Evolutionary conservation across 139 green algal species (phyloP), one percentile per base, ranked within the genome.

Genomic region (Chlorella sorokiniana): DNA sequence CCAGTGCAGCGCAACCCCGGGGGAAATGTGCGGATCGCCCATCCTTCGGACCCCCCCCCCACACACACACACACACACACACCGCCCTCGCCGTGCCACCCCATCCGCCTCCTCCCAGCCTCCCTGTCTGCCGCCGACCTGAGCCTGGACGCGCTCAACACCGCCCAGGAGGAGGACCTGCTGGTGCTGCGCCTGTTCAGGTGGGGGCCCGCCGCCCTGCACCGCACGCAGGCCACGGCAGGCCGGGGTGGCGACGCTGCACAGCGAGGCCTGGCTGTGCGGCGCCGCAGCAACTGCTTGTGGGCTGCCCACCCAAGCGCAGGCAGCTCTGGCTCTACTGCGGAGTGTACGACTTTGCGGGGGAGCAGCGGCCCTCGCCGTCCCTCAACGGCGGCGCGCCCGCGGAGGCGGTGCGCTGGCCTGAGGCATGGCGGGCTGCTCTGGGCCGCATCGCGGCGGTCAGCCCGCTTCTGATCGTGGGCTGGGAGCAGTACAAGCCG

Each of bases 321-420:
- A 79, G 92, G 44, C 86, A 88, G 68, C 79, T 95, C 3, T 96
- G 93, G 93, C 86, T 96, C 29, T 91, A 95, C 80, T 67, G 81
- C 0, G 86, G 82, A 3, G 69, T 95, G 62, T 88, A 90, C 83
- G 83, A 85, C 69, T 81, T 91, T 73, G 84, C 78, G 22, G 83
- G 76, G 27, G 41, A 88, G 68, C 54, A 40, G 22, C 27, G 33
- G 20, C 27, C 69, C 2, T 51, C 10, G 9, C 22, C 69, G 42
- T 56, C 29, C n/a, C 33, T 20, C 45, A 8, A 73, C 67, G 67
- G 7, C 16, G 35, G 62, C 45, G 59, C 59, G 4, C 25, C 11
- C 35, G 42, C 41, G 23, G 33, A 35, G n/a, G n/a, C n/a, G n/a
- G n/a, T n/a, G 1, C 31, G 29, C n/a, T 88, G 84, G 84, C 84